Base-by-base conservation (phyloP, 441 rosid species). In the Brassica hybrid region DNA sequence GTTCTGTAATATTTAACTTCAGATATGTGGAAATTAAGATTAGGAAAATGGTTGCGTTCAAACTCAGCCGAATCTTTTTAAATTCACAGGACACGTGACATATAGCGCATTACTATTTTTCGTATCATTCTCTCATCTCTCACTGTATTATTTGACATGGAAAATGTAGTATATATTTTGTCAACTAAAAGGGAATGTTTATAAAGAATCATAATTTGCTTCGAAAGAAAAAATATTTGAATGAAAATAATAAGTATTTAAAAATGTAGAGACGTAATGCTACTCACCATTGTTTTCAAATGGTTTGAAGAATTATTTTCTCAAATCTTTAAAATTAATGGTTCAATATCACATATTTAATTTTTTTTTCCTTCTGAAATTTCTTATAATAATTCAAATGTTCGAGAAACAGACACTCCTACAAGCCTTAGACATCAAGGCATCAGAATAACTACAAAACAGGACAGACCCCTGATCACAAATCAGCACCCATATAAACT, bases 1-100 rank as follows among this genome's bases (percentile, higher is more conserved):
- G 32, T 56, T 65, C 14, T 11, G 57, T 36, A 65, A 36, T 36
- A 38, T 50, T 50, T 6, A 50, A 50, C 57, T 50, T 56, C 19
- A 57, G 30, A 57, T 9, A 16, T 64, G 54, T 54, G 16, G 62
- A 72, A 74, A 65, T 75, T 12, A 27, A 54, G 17, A 34, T 27
- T 34, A 63, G 67, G 52, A 50, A 69, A 32, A 52, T 36, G 65
- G 75, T 69, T 54, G 80, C 75, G 75, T 76, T 76, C 71, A 70
- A 63, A 69, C 75, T 36, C 80, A 69, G 75, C 65, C 65, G 65
- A 76, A 69, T 69, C 59, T 62, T 62, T 36, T 76, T 69, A 36
- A 57, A 62, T 36, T 76, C 80, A 76, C 59, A 64, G 13, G 19
- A 76, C 71, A 63, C 70, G 71, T 76, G 75, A 9, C 65, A 14